These are phyloP conservation scores for Porodaedalea pini DNA, from an alignment of 1,284 basidiomycete genomes.

Conservation along the genomic window DNA sequence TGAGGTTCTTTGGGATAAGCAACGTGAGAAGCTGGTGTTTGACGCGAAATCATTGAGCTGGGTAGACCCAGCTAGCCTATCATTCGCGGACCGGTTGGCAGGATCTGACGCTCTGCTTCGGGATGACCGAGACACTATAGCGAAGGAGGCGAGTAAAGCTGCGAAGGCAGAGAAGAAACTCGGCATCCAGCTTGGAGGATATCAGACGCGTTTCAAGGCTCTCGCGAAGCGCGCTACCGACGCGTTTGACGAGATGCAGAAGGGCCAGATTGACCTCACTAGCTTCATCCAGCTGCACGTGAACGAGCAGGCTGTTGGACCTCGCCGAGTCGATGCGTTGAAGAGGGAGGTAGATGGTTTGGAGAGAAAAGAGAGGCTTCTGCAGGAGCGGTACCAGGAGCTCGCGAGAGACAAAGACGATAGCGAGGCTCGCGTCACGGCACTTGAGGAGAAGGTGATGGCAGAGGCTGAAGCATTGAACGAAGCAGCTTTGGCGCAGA, in stretches of 20 bases:
- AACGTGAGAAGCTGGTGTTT: slow-evolving; percentile 61
- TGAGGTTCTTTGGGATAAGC: slow-evolving; percentile 63
- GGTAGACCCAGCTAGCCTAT: slow-evolving; percentile 63
- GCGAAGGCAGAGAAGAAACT: slow-evolving; percentile 93
- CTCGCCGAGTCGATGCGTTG: slow-evolving; percentile 68
- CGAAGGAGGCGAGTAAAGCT: slow-evolving; percentile 78
- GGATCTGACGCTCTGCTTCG: slow-evolving; percentile 67
- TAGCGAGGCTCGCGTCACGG: slow-evolving; percentile 54
- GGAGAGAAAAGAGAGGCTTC: slow-evolving; percentile 67
- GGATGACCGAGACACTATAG: slow-evolving; percentile 69
- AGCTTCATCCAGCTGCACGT: slow-evolving; percentile 71
- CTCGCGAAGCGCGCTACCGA: slow-evolving; percentile 65
- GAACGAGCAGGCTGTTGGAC: slow-evolving; percentile 73
- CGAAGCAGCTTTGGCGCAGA: slow-evolving; percentile 64
- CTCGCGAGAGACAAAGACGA: slow-evolving; percentile 72
- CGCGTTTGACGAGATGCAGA: slow-evolving; percentile 68
- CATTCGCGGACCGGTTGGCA: slow-evolving; percentile 54
- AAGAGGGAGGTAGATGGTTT: slow-evolving; percentile 82
- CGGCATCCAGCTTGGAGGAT: slow-evolving; percentile 84
- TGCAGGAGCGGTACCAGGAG: slow-evolving; percentile 84
- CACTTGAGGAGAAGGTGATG: slow-evolving; percentile 74
- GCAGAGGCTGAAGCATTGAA: slow-evolving; percentile 79
- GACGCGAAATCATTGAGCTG: slow-evolving; percentile 57
- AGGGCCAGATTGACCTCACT: slow-evolving; percentile 66
- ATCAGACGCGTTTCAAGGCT: slow-evolving; percentile 74